Percentiles rank a stretch among this genome's conserved stretches.
Conservation (phyloP, 2,329 filamentous ascomycete species). For the Pyricularia sp. region DNA sequence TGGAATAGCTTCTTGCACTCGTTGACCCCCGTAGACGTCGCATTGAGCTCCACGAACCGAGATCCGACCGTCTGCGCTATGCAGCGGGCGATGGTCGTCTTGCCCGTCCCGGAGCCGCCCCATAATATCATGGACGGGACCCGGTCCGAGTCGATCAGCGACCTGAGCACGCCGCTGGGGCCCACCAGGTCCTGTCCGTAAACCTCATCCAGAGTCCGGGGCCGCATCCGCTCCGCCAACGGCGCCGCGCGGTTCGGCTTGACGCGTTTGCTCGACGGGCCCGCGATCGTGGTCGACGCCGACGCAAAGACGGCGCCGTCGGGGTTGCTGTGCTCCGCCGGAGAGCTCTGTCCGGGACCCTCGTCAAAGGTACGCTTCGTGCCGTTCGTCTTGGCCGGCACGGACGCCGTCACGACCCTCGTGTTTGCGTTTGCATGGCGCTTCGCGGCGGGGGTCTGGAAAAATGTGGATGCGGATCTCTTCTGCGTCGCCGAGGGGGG, state of each 20-base stretch:
- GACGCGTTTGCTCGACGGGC: slow-evolving; percentile 45
- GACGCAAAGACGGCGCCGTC: slow-evolving; percentile 3
- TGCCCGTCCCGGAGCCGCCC: slow-evolving; percentile 69
- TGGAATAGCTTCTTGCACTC: slow-evolving; percentile 88
- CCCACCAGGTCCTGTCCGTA: slow-evolving; percentile 88
- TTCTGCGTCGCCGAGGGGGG: slow-evolving; percentile 33
- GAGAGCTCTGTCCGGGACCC: slow-evolving; percentile 28
- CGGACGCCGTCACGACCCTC: neutral
- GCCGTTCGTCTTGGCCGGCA: slow-evolving; percentile 15
- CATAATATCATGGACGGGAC: slow-evolving; percentile 95
- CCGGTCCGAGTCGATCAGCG: slow-evolving; percentile 71
- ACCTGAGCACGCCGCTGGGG: slow-evolving; percentile 66
- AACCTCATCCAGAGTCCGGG: slow-evolving; percentile 69
- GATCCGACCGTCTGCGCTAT: slow-evolving; percentile 72
- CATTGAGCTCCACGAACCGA: slow-evolving; percentile 91
- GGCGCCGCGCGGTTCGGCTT: slow-evolving; percentile 65
- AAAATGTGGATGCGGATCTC: slow-evolving; percentile 42
- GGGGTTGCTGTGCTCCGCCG: slow-evolving; percentile 4
- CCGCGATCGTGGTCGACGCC: slow-evolving; percentile 9
- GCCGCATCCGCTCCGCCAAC: slow-evolving; percentile 87
- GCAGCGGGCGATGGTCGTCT: slow-evolving; percentile 84
- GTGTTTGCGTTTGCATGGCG: slow-evolving; percentile 25
- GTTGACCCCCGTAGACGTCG: slow-evolving; percentile 72
- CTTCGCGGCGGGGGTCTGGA: slow-evolving; percentile 47
- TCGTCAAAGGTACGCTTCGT: slow-evolving; percentile 42